These are phyloP conservation scores for Asterochloris sp. DNA, from an alignment of 139 green algal species.

Conservation along the genomic window DNA sequence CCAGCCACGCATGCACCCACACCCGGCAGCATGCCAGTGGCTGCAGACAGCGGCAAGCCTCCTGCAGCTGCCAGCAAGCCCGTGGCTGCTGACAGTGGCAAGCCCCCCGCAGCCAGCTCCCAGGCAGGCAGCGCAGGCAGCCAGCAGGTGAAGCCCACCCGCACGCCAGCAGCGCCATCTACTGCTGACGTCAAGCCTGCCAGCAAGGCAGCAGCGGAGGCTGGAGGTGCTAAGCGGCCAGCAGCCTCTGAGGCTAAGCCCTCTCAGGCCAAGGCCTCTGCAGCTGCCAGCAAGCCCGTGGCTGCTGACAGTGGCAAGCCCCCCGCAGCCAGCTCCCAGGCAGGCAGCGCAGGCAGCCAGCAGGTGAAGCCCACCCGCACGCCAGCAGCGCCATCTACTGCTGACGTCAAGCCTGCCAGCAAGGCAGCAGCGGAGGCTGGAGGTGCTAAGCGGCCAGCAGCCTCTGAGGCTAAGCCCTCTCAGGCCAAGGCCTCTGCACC, in stretches of 20 bases:
- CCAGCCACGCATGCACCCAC: neutral
- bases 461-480: neutral
- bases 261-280: neutral
- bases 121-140: too few relatives aligned
- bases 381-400: too few relatives aligned
- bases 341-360: too few relatives aligned
- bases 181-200: too few relatives aligned
- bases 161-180: too few relatives aligned
- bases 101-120: neutral
- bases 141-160: too few relatives aligned
- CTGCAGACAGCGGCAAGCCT: neutral
- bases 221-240: too few relatives aligned
- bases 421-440: too few relatives aligned
- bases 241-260: neutral
- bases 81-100: neutral
- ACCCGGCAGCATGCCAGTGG: conserved; percentile 3
- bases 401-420: too few relatives aligned
- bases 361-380: too few relatives aligned
- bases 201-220: too few relatives aligned
- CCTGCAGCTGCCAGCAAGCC: conserved; percentile 11
- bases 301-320: conserved; percentile 1
- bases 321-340: neutral
- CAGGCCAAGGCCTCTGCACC: neutral
- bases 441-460: too few relatives aligned
- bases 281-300: conserved; percentile 9